Evolutionary conservation across 208 protist species (phyloP).

Genomic region (Eutreptiella sp.): DNA sequence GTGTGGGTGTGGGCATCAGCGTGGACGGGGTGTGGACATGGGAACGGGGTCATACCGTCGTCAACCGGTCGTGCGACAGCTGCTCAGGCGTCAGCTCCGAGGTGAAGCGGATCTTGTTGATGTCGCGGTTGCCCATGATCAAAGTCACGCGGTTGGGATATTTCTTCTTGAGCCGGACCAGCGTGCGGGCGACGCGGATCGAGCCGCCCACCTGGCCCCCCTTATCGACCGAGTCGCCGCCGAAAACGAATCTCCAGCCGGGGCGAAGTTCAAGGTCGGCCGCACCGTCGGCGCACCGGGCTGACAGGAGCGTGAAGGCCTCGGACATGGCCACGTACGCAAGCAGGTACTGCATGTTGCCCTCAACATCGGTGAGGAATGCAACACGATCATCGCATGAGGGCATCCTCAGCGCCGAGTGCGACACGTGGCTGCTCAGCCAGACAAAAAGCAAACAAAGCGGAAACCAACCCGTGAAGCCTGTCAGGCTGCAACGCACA

Average conservation of each 20-base stretch:
- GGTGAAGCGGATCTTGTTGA: conserved; percentile 75
- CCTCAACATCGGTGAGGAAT: conserved; percentile 79
- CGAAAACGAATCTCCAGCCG: conserved; percentile 55
- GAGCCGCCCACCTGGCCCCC: conserved; percentile 55
- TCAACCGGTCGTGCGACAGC: conserved; percentile 1
- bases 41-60: neutral
- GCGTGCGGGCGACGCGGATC: conserved; percentile 47
- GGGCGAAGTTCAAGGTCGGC: neutral
- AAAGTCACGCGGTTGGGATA: conserved; percentile 66
- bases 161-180: conserved; percentile 63
- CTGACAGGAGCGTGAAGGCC: conserved; percentile 21
- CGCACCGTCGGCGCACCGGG: neutral
- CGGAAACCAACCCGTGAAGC: too few relatives aligned
- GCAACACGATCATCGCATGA: conserved; percentile 26
- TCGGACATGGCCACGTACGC: conserved; percentile 48
- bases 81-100: conserved; percentile 31
- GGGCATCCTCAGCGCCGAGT: too few relatives aligned
- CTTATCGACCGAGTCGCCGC: conserved; percentile 77
- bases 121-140: conserved; percentile 76
- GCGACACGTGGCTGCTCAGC: too few relatives aligned
- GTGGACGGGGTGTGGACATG: neutral
- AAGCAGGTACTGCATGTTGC: conserved; percentile 65
- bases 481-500: too few relatives aligned
- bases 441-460: too few relatives aligned
- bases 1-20: too few relatives aligned